phyloP scores from a whole-genome alignment of 1,284 basidiomycete species.

The Irpex sp. region DNA sequence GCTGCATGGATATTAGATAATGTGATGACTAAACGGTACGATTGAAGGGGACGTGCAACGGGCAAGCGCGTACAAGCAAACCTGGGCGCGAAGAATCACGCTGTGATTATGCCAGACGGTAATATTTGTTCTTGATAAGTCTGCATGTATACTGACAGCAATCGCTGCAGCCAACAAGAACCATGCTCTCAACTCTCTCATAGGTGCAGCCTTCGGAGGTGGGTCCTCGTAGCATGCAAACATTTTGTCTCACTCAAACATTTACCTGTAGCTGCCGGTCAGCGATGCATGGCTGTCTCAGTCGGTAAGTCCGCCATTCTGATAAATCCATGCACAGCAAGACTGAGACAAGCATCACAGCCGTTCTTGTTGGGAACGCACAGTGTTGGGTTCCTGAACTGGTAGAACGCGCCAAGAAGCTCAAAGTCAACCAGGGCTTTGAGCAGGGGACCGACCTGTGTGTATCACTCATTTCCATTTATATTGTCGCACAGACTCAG shows the following conservation, averaged over 20 bases:
- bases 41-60: constrained; percentile 64
- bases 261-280: constrained; percentile 71
- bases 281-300: constrained; percentile 94
- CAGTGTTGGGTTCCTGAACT: constrained; percentile 85
- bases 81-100: constrained; percentile 96
- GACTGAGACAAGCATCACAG: constrained; percentile 27
- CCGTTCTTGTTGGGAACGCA: constrained; percentile 81
- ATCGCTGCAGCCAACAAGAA: constrained; percentile 80
- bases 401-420: constrained; percentile 73
- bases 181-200: constrained; percentile 86
- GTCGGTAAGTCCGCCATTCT: constrained; percentile 52
- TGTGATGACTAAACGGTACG: not conserved
- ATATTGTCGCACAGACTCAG: not conserved
- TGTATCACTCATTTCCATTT: constrained; percentile 24
- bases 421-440: constrained; percentile 89
- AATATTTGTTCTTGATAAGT: constrained; percentile 10
- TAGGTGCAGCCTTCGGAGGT: constrained; percentile 95
- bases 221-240: constrained; percentile 22
- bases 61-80: constrained; percentile 88
- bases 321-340: not conserved
- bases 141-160: not conserved
- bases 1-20: constrained; percentile 10
- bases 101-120: constrained; percentile 93
- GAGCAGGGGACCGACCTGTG: constrained; percentile 84
- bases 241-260: constrained; percentile 13